Base-by-base conservation (phyloP, 495 filamentous ascomycete species). In the Staphylotrichum longicolle region DNA sequence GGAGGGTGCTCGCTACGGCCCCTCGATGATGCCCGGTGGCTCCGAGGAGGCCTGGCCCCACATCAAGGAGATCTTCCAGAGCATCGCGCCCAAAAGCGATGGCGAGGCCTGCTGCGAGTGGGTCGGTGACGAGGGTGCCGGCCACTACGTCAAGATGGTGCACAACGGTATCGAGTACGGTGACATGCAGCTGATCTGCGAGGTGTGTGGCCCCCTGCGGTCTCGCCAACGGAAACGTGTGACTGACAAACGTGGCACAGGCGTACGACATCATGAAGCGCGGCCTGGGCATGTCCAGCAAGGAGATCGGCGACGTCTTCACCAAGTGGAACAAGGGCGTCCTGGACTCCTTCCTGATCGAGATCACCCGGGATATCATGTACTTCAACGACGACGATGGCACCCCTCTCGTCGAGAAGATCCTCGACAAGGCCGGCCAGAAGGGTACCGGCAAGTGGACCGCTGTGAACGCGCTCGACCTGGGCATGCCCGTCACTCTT, bases 141-240 rank as follows among this genome's bases (percentile, higher is more conserved):
- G 94, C 63, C 94, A 98, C 85, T 98, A 96, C 83, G 93, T 98
- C 82, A 98, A 98, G 88, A 98, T 98, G 95, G 94, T 98, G 61
- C 94, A 98, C 88, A 98, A 98, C 77, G 94, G 94, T 85, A 98
- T 98, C 72, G 94, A 98, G 81, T 98, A 98, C 74, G 94, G 94
- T 87, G 94, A 98, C 79, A 98, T 98, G 94, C 94, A 98, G 84
- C 82, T 98, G 74, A 98, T 98, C 77, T 95, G 89, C 79, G 94
- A 98, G 88, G 94, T 97, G 77, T 49, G 82, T 64, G 32, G 3
- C 7, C 8, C 58, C 6, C 7, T 35, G 9, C 8, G 4, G 14
- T 20, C 1, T 7, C 2, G 35, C 12, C 15, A 11, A 20, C 14
- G 7, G 56, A 6, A 50, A 32, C 15, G 35, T 30, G 4, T 15